Percentiles rank a stretch among this genome's conserved stretches.
Evolutionary conservation across 108 stramenopile species (phyloP).

Genomic region (Cyclotella baltica): DNA sequence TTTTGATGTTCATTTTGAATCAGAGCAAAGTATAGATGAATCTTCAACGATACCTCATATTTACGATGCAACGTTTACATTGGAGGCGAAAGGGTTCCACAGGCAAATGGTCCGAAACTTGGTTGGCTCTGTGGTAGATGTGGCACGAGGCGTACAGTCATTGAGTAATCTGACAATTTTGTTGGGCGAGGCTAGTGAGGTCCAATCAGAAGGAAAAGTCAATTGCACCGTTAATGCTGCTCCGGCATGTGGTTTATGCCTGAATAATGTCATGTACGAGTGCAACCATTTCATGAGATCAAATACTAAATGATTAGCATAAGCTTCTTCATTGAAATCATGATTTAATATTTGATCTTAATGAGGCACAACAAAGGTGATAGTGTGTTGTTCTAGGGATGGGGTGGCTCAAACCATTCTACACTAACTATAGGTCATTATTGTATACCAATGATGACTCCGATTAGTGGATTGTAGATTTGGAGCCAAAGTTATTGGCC

Average conservation of each 20-base stretch:
- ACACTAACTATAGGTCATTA: too few species aligned
- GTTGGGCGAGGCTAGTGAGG: not conserved
- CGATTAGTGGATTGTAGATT: too few species aligned
- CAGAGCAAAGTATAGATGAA: slow-evolving; percentile 30
- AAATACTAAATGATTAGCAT: not conserved
- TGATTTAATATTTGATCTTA: not conserved
- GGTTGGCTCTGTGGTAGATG: slow-evolving; percentile 81
- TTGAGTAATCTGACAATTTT: slow-evolving; percentile 31
- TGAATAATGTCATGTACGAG: slow-evolving; percentile 57
- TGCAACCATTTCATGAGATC: not conserved
- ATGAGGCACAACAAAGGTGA: too few species aligned
- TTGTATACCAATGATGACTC: too few species aligned
- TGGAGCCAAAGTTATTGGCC: too few species aligned
- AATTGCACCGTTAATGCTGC: slow-evolving; percentile 60
- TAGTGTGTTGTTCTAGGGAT: too few species aligned
- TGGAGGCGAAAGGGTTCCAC: slow-evolving; percentile 79
- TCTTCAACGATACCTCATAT: slow-evolving; percentile 41
- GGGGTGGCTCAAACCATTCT: too few species aligned
- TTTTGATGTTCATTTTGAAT: slow-evolving; percentile 32
- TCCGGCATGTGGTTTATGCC: slow-evolving; percentile 74
- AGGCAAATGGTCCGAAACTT: slow-evolving; percentile 82
- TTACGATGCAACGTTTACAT: slow-evolving; percentile 60
- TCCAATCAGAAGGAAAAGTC: not conserved
- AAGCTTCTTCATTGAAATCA: not conserved
- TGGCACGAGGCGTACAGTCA: slow-evolving; percentile 52